phyloP scores from a whole-genome alignment of 192 early-diverging fungal species.

The Backusella liffmaniae region DNA sequence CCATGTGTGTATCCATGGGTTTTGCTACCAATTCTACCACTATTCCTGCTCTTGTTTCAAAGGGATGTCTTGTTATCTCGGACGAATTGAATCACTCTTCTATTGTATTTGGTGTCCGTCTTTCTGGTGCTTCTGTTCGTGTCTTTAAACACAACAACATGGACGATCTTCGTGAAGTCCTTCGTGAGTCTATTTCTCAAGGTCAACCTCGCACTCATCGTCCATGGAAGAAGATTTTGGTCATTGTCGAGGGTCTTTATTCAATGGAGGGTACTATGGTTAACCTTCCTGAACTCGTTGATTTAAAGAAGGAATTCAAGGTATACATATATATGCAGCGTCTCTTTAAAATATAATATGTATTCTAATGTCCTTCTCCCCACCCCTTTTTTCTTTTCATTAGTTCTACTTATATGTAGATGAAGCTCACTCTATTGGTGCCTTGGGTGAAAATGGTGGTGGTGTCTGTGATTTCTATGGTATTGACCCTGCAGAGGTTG shows the following conservation, averaged over 20 bases:
- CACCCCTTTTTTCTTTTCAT: background rate
- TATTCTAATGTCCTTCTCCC: background rate
- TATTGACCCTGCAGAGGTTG: constrained; percentile 85
- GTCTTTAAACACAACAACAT: constrained; percentile 96
- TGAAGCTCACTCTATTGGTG: constrained; percentile 97
- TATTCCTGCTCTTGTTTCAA: constrained; percentile 80
- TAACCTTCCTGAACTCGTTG: constrained; percentile 85
- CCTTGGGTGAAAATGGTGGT: constrained; percentile 89
- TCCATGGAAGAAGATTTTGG: constrained; percentile 98
- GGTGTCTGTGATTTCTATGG: constrained; percentile 97
- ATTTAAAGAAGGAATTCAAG: constrained; percentile 87
- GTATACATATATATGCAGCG: constrained; percentile 30
- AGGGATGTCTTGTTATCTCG: constrained; percentile 89
- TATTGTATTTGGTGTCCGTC: constrained; percentile 89
- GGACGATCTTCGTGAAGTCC: constrained; percentile 71
- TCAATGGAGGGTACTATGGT: constrained; percentile 97
- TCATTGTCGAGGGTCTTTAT: constrained; percentile 92
- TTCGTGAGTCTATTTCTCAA: constrained; percentile 87
- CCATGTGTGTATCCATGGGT: constrained; percentile 92
- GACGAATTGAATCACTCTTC: constrained; percentile 97
- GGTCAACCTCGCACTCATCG: constrained; percentile 97
- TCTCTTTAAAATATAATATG: background rate
- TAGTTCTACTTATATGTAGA: constrained; percentile 94
- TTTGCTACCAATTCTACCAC: constrained; percentile 97
- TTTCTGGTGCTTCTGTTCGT: constrained; percentile 86